Evolutionary conservation across 768 basidiomycete species (phyloP), one percentile per base, ranked within the genome.

Genomic region (Sporobolomyces pararoseus): DNA sequence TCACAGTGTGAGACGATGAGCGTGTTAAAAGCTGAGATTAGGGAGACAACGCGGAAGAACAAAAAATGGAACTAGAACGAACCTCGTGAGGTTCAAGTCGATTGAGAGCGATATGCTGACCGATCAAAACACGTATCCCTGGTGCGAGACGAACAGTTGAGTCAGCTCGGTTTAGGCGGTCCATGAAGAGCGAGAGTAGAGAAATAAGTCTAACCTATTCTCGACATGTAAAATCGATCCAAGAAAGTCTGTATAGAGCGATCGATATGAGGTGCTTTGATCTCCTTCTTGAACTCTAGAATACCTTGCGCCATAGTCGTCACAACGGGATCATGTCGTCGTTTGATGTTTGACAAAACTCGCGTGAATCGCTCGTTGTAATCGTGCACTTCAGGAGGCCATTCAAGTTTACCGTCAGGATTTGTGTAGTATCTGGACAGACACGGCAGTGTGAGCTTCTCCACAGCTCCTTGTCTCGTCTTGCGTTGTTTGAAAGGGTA

Each of bases 281-380:
- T 77, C 19, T 88, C 86, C 77, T 86, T 85, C 78, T 98, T 97
- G 93, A 93, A 97, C 78, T 99, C 95, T 68, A 97, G 82, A 6
- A 99, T 89, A 55, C 95, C 95, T 80, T 95, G 93, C 0, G 81
- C 92, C 65, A 98, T 90, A 12, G 94, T 96, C 9, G 95, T 94
- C 12, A 98, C 96, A 0, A 96, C 98, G 0, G 95, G 95, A 77
- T 98, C 95, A 80, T 99, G 96, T 16, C 96, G 84, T 65, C 84
- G 86, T 82, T 99, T 99, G 83, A 99, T 94, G 29, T 86, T 82
- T 53, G 94, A 88, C 13, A 98, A 84, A 42, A 86, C 80, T 74
- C 87, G 88, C 7, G 96, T 99, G 82, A 99, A 97, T 12, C 86
- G 84, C 31, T 86, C 85, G 80, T 98, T 98, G 82, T 91, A 96